Percentiles rank a stretch among this genome's conserved stretches.
Evolutionary conservation across 371 early-diverging fungal genomes (phyloP).

Genomic region (Mucor velutinosus): DNA sequence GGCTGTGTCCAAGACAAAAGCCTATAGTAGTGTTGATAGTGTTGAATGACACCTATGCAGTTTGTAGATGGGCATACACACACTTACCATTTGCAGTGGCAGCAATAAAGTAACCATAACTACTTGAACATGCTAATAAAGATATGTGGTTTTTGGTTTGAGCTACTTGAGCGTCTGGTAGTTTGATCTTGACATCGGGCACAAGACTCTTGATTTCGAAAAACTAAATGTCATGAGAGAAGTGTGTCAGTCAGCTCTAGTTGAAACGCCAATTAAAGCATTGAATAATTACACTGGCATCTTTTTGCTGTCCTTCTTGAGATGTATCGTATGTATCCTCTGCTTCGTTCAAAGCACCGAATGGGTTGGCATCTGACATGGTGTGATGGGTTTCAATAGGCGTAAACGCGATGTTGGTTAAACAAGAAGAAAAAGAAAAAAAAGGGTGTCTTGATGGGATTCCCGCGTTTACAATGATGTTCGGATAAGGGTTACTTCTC

Average conservation of each 20-base stretch:
- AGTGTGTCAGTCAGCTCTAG: neutral
- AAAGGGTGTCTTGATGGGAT: neutral
- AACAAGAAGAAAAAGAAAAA: neutral
- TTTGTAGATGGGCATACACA: neutral
- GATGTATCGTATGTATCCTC: neutral
- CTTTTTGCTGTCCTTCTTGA: constrained; percentile 5
- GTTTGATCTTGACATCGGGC: constrained; percentile 39
- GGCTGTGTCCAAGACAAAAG: constrained; percentile 35
- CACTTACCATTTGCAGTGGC: constrained; percentile 32
- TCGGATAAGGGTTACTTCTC: neutral
- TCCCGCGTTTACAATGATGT: neutral
- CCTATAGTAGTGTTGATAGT: constrained; percentile 20
- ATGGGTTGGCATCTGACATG: neutral
- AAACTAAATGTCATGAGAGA: constrained; percentile 24
- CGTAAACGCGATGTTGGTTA: neutral
- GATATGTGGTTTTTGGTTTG: constrained; percentile 19
- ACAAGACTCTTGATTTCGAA: constrained; percentile 41
- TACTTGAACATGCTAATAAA: constrained; percentile 40
- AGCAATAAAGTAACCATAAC: constrained; percentile 46
- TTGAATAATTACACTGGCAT: neutral
- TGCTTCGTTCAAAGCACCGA: neutral
- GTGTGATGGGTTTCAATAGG: neutral
- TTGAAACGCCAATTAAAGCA: neutral
- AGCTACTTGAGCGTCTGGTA: constrained; percentile 30
- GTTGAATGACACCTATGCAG: neutral